phyloP scores from a whole-genome alignment of 2,329 filamentous ascomycete genomes.

The Aureobasidium sp. region DNA sequence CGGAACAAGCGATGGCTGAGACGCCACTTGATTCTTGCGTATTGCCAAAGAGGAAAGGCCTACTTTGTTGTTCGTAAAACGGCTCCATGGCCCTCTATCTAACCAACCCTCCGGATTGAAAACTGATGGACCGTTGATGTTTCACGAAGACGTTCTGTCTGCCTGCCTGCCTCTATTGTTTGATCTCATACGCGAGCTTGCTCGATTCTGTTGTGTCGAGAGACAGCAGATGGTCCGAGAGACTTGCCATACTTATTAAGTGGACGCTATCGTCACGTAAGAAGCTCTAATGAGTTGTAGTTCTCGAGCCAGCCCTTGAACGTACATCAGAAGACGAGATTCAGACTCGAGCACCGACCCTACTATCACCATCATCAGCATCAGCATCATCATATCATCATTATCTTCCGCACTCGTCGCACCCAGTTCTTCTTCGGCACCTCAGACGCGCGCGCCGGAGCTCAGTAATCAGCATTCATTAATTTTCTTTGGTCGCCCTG shows the following conservation, averaged over 20 bases:
- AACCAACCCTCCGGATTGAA: not conserved
- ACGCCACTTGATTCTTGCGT: constrained; percentile 2
- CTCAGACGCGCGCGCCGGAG: not conserved
- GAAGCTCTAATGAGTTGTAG: constrained; percentile 8
- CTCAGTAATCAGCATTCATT: not conserved
- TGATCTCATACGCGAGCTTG: constrained; percentile 7
- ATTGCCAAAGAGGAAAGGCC: not conserved
- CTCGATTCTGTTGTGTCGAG: not conserved
- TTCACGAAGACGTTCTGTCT: constrained; percentile 10
- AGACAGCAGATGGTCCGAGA: not conserved
- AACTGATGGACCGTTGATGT: constrained; percentile 11
- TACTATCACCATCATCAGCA: not conserved
- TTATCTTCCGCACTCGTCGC: not conserved
- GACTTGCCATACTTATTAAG: constrained; percentile 2
- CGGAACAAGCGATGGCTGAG: constrained; percentile 10
- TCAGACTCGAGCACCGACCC: not conserved
- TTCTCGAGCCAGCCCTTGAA: not conserved
- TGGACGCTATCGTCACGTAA: constrained; percentile 6
- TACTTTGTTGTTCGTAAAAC: constrained; percentile 8
- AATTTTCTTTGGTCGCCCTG: not conserved
- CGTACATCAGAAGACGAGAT: not conserved
- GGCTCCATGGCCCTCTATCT: constrained; percentile 5
- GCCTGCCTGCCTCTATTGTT: constrained; percentile 11
- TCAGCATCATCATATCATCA: not conserved
- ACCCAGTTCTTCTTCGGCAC: not conserved